Conservation (phyloP, 2,329 filamentous ascomycete genomes). For the Aschersonia sp. region DNA sequence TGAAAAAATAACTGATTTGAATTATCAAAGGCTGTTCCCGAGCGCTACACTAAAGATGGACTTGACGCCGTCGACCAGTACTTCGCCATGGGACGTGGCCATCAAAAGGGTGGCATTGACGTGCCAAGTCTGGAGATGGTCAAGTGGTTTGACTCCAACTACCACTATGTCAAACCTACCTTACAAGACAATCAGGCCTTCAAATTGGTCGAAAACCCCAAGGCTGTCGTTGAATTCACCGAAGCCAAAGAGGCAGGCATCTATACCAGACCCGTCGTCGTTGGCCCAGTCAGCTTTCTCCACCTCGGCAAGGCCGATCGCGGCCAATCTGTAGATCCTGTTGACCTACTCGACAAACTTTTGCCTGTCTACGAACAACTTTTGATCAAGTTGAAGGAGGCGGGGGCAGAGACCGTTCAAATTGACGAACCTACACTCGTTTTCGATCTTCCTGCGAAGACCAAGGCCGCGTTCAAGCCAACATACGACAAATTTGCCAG, state of each 20-base stretch:
- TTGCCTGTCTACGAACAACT: slow-evolving; percentile 91
- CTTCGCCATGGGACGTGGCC: slow-evolving; percentile 98
- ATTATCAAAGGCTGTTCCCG: slow-evolving; percentile 57
- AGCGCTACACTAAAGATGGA: slow-evolving; percentile 83
- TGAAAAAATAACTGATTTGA: neutral
- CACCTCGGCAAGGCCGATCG: slow-evolving; percentile 96
- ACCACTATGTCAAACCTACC: slow-evolving; percentile 99
- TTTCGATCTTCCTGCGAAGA: slow-evolving; percentile 78
- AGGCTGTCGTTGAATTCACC: slow-evolving; percentile 86
- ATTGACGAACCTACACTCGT: slow-evolving; percentile 97
- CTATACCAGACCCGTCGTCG: slow-evolving; percentile 78
- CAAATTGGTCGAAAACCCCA: slow-evolving; percentile 74
- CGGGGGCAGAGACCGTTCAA: slow-evolving; percentile 91
- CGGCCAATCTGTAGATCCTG: slow-evolving; percentile 82
- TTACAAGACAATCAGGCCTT: slow-evolving; percentile 95
- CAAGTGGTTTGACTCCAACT: slow-evolving; percentile 99
- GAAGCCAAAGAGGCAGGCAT: slow-evolving; percentile 98
- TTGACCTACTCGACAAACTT: slow-evolving; percentile 85
- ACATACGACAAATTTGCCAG: slow-evolving; percentile 78
- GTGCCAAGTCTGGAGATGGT: slow-evolving; percentile 97
- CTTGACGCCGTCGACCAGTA: slow-evolving; percentile 88
- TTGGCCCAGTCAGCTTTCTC: slow-evolving; percentile 96
- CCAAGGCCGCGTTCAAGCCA: slow-evolving; percentile 96
- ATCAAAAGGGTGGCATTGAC: slow-evolving; percentile 89
- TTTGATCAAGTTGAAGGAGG: slow-evolving; percentile 82